A percentile compares a stretch with the other conserved stretches of the same genome.
These are phyloP conservation scores for Termitomyces sp. DNA, from an alignment of 768 basidiomycete genomes.

Conservation along the genomic window DNA sequence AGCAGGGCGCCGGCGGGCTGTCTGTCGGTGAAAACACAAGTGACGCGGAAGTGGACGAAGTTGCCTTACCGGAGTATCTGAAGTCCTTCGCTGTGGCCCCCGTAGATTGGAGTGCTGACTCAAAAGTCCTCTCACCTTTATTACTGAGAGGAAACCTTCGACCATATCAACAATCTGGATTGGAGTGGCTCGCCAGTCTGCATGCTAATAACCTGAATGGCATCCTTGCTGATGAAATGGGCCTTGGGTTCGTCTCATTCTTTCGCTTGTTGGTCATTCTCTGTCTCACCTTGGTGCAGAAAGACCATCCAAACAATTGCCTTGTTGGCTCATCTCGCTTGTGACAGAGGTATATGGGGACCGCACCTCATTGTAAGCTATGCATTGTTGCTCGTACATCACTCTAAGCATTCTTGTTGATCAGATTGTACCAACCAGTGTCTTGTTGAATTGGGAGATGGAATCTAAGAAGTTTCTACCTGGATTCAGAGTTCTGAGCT, in stretches of 20 bases:
- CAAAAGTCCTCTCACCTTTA: conserved; percentile 56
- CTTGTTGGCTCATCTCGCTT: conserved; percentile 87
- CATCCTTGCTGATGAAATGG: conserved; percentile 93
- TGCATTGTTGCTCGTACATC: not conserved
- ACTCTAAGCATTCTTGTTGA: conserved; percentile 13
- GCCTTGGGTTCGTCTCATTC: conserved; percentile 63
- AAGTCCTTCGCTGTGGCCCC: conserved; percentile 68
- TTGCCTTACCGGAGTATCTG: conserved; percentile 48
- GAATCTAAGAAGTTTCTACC: conserved; percentile 96
- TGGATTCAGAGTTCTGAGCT: conserved; percentile 80
- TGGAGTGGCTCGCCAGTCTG: conserved; percentile 91
- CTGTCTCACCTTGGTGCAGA: conserved; percentile 30
- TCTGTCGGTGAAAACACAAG: not conserved
- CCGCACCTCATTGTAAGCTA: conserved; percentile 77
- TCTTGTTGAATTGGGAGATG: conserved; percentile 94
- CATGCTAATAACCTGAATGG: conserved; percentile 79
- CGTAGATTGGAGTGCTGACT: conserved; percentile 58
- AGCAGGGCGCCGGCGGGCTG: not conserved
- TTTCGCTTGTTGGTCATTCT: not conserved
- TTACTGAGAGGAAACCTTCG: conserved; percentile 84
- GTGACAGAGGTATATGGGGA: conserved; percentile 87
- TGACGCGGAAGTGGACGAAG: conserved; percentile 18
- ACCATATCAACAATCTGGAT: conserved; percentile 88
- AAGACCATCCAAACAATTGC: conserved; percentile 98
- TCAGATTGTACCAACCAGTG: conserved; percentile 86